Conservation (phyloP, 352 stramenopile species). For the Pythium chondricola region DNA sequence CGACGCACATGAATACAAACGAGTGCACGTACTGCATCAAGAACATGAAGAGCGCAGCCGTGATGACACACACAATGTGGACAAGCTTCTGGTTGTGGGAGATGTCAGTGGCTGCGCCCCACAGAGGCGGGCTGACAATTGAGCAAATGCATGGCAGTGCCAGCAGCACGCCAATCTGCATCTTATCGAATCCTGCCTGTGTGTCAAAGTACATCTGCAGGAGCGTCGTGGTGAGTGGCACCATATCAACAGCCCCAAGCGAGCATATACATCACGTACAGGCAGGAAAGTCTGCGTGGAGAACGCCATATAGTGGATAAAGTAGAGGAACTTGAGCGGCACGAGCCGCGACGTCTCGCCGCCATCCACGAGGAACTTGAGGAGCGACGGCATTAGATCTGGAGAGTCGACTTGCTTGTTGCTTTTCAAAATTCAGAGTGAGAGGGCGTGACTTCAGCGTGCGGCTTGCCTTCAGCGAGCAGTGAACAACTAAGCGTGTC, state of each 20-base stretch:
- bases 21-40: slow-evolving; percentile 51
- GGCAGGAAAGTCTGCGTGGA: slow-evolving; percentile 58
- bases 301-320: slow-evolving; percentile 58
- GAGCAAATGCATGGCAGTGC: slow-evolving; percentile 62
- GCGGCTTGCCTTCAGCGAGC: not conserved
- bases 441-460: too few relatives aligned
- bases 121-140: slow-evolving; percentile 62
- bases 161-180: slow-evolving; percentile 71
- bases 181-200: slow-evolving; percentile 48
- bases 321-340: slow-evolving; percentile 64
- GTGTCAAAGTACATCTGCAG: slow-evolving; percentile 57
- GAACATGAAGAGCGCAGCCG: slow-evolving; percentile 63
- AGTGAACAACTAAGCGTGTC: not conserved
- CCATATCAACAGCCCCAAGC: too few relatives aligned
- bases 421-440: not conserved
- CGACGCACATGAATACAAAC: slow-evolving; percentile 64
- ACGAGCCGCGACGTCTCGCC: slow-evolving; percentile 51
- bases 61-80: slow-evolving; percentile 55
- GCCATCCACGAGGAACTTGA: slow-evolving; percentile 51
- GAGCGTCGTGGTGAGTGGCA: too few relatives aligned
- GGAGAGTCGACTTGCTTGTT: not conserved
- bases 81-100: slow-evolving; percentile 58
- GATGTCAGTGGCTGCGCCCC: slow-evolving; percentile 54
- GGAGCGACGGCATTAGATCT: not conserved
- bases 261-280: slow-evolving; percentile 12